Evolutionary conservation across 202 grass and related monocot genomes (phyloP), one percentile per base, ranked within the genome.

Genomic region (Zoysia matrella): DNA sequence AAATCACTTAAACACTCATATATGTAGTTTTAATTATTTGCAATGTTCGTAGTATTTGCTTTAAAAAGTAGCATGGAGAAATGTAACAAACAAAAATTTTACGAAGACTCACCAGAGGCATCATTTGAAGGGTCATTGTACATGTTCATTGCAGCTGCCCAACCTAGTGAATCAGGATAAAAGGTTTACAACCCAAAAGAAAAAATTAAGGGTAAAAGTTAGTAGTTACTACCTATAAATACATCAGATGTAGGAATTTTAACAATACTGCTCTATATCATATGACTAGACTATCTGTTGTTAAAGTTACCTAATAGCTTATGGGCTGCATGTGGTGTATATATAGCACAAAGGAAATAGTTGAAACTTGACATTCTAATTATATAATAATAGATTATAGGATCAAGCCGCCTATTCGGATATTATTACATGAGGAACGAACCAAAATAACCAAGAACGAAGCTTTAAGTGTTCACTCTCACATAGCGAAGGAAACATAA

Each of bases 121-220:
- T 83, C 75, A 65, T 79, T 52, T 83, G 88, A 82, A 47, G 62
- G 88, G 68, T 90, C 88, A 71, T 86, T 90, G 50, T 83, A 90
- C 64, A 71, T 51, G 79, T 83, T 74, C 84, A 90, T 86, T 75
- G 75, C 80, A 65, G 75, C 80, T 83, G 75, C 66, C 88, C 88
- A 90, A 74, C 88, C 88, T 86, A 83, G 49, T 79, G 12, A 69
- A 15, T 58, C 8, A 78, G 8, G 6, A 18, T 50, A 30, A 11
- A 72, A 70, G 42, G 22, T 15, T 86, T 73, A 73, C 72, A 14
- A 74, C 44, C 22, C 71, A 76, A 11, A 16, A 63, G 53, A 63
- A 46, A 47, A 69, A 75, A 52, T 47, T 5, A 54, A 54, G 39
- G 1, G 45, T 69, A 69, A 73, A 67, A 30, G 22, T 30, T 30